These are phyloP conservation scores for Daldinia caldariorum DNA, from an alignment of 495 filamentous ascomycete species.

Conservation along the genomic window DNA sequence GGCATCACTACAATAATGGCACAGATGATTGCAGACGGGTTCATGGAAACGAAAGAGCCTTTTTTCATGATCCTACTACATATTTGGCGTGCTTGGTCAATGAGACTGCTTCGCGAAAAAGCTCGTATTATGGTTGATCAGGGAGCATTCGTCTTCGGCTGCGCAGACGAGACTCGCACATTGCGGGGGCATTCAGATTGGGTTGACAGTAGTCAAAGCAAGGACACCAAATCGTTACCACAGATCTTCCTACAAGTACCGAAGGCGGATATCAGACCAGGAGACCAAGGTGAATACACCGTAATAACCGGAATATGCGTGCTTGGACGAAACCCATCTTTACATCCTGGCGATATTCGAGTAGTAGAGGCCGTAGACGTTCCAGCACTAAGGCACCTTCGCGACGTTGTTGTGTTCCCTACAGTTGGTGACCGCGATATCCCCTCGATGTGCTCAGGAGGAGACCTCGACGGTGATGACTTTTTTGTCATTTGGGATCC, in stretches of 20 bases:
- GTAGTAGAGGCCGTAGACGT: slow-evolving; percentile 86
- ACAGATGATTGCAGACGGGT: slow-evolving; percentile 79
- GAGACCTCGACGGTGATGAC: slow-evolving; percentile 96
- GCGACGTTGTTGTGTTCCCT: slow-evolving; percentile 88
- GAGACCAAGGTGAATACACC: slow-evolving; percentile 61
- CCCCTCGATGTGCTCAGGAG: slow-evolving; percentile 93
- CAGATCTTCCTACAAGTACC: slow-evolving; percentile 89
- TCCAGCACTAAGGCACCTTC: slow-evolving; percentile 74
- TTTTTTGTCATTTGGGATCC: slow-evolving; percentile 94
- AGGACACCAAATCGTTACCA: slow-evolving; percentile 66
- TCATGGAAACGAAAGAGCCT: slow-evolving; percentile 79
- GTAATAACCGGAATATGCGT: slow-evolving; percentile 83
- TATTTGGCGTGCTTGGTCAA: slow-evolving; percentile 83
- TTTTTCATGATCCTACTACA: slow-evolving; percentile 79
- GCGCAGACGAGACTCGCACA: slow-evolving; percentile 82
- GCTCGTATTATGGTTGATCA: slow-evolving; percentile 83
- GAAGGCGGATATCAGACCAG: slow-evolving; percentile 53
- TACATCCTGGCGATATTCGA: slow-evolving; percentile 93
- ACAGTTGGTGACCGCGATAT: slow-evolving; percentile 84
- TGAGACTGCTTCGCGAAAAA: slow-evolving; percentile 91
- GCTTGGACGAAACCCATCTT: slow-evolving; percentile 89
- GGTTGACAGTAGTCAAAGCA: slow-evolving; percentile 24
- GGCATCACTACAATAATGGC: slow-evolving; percentile 78
- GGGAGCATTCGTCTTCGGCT: slow-evolving; percentile 89
- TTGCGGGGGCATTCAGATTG: slow-evolving; percentile 73